Evolutionary conservation across 1,139 yeast species (phyloP), one percentile per base, ranked within the genome.

Genomic region (Pneumocystis canis): DNA sequence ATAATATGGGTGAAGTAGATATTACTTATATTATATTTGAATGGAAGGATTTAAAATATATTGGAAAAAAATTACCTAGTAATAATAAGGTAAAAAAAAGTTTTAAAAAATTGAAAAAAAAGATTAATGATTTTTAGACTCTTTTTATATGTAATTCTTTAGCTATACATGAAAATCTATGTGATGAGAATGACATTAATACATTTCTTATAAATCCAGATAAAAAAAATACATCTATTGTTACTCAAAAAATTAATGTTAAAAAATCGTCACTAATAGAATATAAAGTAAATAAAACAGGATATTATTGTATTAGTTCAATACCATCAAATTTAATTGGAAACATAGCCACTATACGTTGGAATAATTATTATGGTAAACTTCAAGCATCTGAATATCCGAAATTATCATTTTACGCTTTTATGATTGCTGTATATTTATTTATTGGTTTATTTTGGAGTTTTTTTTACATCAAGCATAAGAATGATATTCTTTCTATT

Each of bases 301-400:
- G 97, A 2, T 92, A 87, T 73, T 92, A 90, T 76, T 92, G 99
- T 77, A 85, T 92, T 35, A 83, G 89, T 1, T 85, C 95, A 1
- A n/a, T 58, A 60, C 60, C 66, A 3, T 18, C n/a, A 58, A n/a
- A 61, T 57, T 37, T 35, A 53, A 1, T 58, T 54, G 33, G 47
- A 56, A 28, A n/a, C 60, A 6, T 64, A 14, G 61, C 58, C n/a
- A 60, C 53, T 14, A 62, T 64, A n/a, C 61, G 60, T 33, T 65
- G 61, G 58, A 62, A 63, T 28, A 65, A 65, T 33, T 59, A 62
- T 30, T 65, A 61, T 56, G 66, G 66, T 28, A 25, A 58, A 20
- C 25, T 33, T 20, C 61, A 5, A 6, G 98, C 96, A 4, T 79
- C 92, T 62, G 96, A 92, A 73, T 85, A 89, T 67, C 96, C 97